Base-by-base conservation (phyloP, 441 rosid genomes). In the Bocquillonia castaneifolia region DNA sequence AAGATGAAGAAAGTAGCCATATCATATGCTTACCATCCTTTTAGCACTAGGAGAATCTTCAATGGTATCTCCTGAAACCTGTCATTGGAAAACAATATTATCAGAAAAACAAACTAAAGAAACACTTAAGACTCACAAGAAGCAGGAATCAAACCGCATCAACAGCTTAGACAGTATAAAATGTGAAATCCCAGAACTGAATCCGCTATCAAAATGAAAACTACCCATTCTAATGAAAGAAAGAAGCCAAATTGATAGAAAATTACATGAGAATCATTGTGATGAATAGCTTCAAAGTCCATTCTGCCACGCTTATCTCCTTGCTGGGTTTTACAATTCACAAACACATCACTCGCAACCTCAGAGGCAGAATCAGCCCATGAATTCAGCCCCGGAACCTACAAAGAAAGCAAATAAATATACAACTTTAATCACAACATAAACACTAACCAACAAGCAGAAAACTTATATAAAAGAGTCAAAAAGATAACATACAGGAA, bases 331-430 rank as follows among this genome's bases (percentile, higher is more conserved):
- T 75, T 76, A 71, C 45, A 70, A 57, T 77, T 76, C 79, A 79
- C 59, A 66, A 58, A 64, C 39, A 45, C 62, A 39, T 70, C 72
- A 50, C 59, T 58, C 13, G 56, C 77, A 59, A 61, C 76, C 52
- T 78, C 81, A 53, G 81, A 77, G 47, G 80, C 72, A 72, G 78
- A 68, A 69, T 89, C 85, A 64, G 93, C 85, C 99, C 99, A 93
- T 4, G 80, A 76, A 83, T 80, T 93, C 66, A 76, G 82, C 45
- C 99, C 96, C 0, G 96, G 99, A 23, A 86, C 91, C 99, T 93
- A 60, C 13, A 72, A 36, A 36, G 44, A 20, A 61, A 18, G 15
- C 31, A 45, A 20, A 45, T 52, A 17, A 36, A 36, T 36, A 7
- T n/a, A n/a, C 1, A 18, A 3, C 23, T 59, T 12, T n/a, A 66